Percentiles rank a stretch among this genome's conserved stretches.
phyloP scores from a whole-genome alignment of 306 rosid species.

The Acacia crassicarpa region DNA sequence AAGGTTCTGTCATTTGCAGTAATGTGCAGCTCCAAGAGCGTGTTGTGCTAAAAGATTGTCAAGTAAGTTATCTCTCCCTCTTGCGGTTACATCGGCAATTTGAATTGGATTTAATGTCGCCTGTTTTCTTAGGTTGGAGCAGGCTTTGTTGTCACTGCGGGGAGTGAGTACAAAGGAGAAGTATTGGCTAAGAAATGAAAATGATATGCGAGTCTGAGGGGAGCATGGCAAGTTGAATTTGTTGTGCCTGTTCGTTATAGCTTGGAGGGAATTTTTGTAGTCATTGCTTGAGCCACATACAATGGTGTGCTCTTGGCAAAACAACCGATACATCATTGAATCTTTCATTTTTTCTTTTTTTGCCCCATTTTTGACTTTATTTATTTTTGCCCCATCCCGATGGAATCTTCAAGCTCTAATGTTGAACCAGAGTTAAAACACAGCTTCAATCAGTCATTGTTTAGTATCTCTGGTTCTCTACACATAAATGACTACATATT shows the following conservation, averaged over 20 bases:
- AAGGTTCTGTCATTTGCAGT: slow-evolving; percentile 94
- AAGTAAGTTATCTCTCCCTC: slow-evolving; percentile 46
- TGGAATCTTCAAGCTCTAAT: slow-evolving; percentile 15
- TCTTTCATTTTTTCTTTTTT: neutral
- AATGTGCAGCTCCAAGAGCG: slow-evolving; percentile 96
- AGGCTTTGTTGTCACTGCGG: slow-evolving; percentile 86
- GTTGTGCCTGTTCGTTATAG: slow-evolving; percentile 9
- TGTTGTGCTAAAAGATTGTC: slow-evolving; percentile 83
- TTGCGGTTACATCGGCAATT: neutral
- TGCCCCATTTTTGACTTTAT: neutral
- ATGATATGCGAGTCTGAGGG: slow-evolving; percentile 30
- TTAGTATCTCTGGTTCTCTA: slow-evolving; percentile 10
- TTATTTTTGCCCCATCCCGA: neutral
- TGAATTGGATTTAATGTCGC: slow-evolving; percentile 28
- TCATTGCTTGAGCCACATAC: slow-evolving; percentile 22
- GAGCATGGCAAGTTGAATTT: slow-evolving; percentile 1
- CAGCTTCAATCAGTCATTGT: slow-evolving; percentile 32
- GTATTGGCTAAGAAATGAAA: slow-evolving; percentile 88
- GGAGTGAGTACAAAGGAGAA: slow-evolving; percentile 89
- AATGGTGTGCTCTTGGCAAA: slow-evolving; percentile 30
- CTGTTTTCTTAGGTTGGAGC: slow-evolving; percentile 75
- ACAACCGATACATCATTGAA: neutral
- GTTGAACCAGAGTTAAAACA: slow-evolving; percentile 13
- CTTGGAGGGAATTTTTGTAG: slow-evolving; percentile 43
- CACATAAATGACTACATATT: slow-evolving; percentile 22